A percentile compares a stretch with the other conserved stretches of the same genome.
Conservation (phyloP, 1,139 yeast species). For the Pneumocystis carinii region DNA sequence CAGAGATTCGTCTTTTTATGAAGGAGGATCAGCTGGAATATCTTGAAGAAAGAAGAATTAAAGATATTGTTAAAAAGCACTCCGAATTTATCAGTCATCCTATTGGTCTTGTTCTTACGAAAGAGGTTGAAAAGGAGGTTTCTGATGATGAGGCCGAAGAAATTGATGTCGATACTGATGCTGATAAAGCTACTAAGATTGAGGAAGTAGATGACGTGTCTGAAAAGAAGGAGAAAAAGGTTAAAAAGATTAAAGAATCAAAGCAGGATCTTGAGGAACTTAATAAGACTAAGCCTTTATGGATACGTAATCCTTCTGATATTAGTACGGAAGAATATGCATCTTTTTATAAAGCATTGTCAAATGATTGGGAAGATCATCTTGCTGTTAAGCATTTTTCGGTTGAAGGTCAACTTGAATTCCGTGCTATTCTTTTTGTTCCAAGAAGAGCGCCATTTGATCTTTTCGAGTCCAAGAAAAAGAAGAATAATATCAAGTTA, state of each 20-base stretch:
- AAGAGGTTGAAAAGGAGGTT: conserved; percentile 94
- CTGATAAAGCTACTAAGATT: conserved; percentile 47
- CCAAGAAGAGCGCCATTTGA: conserved; percentile 99
- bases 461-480: conserved; percentile 92
- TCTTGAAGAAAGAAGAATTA: conserved; percentile 98
- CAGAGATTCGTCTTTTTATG: conserved; percentile 86
- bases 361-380: conserved; percentile 99
- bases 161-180: conserved; percentile 39
- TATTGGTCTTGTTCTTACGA: conserved; percentile 93
- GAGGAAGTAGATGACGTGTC: conserved; percentile 57
- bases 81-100: conserved; percentile 99
- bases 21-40: conserved; percentile 98
- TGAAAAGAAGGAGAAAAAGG: conserved; percentile 45
- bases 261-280: conserved; percentile 90
- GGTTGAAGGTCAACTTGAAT: conserved; percentile 99
- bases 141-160: conserved; percentile 52
- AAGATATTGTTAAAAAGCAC: conserved; percentile 98
- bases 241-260: conserved; percentile 73
- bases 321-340: conserved; percentile 97
- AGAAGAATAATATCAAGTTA: conserved; percentile 96
- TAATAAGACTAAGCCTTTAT: conserved; percentile 96
- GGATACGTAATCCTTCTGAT: conserved; percentile 98
- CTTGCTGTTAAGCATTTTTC: conserved; percentile 98
- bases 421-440: conserved; percentile 91
- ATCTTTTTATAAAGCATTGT: conserved; percentile 97